phyloP scores from a whole-genome alignment of 2,329 filamentous ascomycete species.

The Diaporthe vexans region DNA sequence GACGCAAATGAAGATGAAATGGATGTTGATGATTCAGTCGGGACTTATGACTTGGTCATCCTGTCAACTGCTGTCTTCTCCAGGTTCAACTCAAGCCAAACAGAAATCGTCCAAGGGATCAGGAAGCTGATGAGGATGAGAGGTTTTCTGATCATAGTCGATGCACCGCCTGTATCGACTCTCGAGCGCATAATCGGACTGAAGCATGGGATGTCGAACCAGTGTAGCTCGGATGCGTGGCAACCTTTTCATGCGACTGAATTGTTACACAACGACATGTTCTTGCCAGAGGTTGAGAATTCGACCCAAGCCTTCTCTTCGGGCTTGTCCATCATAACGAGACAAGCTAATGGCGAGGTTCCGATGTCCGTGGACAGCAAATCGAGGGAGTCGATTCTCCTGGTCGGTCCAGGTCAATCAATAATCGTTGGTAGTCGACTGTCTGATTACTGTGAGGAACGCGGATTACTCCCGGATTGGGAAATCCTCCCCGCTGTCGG shows the following conservation, averaged over 20 bases:
- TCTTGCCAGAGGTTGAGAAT: constrained; percentile 49
- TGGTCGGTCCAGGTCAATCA: not conserved
- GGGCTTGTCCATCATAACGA: constrained; percentile 55
- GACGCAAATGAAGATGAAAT: constrained; percentile 38
- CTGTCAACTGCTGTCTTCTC: constrained; percentile 45
- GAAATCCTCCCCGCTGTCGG: constrained; percentile 18
- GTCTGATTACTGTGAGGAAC: too few relatives aligned
- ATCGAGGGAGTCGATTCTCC: not conserved
- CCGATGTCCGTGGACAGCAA: fast-evolving
- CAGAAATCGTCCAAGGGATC: constrained; percentile 41
- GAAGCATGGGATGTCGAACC: constrained; percentile 19
- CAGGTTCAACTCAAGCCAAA: constrained; percentile 29
- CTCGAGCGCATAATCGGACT: constrained; percentile 44
- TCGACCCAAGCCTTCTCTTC: constrained; percentile 51
- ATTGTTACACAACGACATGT: constrained; percentile 52
- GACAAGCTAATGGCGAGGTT: constrained; percentile 48
- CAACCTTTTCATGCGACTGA: constrained; percentile 53
- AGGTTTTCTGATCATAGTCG: constrained; percentile 50
- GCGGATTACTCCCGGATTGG: constrained; percentile 23
- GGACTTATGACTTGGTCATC: constrained; percentile 48
- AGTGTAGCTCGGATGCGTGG: not conserved
- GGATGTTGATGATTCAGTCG: constrained; percentile 34
- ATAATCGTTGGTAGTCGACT: not conserved
- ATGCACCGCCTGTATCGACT: constrained; percentile 43
- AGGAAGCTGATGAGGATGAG: constrained; percentile 48